Conservation (phyloP, 2,329 filamentous ascomycete genomes). For the Penicillium sp. region DNA sequence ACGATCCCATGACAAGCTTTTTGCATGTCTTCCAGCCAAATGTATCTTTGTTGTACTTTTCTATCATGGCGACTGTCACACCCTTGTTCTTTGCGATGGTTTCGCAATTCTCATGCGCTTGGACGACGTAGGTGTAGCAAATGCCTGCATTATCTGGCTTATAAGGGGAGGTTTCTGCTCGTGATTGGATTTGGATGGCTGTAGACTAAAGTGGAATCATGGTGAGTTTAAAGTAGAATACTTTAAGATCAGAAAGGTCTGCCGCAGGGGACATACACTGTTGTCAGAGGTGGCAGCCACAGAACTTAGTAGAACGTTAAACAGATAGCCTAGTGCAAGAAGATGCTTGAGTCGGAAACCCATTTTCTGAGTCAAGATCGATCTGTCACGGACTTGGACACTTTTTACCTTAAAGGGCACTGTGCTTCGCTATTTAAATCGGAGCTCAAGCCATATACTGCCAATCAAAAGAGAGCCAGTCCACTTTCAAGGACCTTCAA, state of each 20-base stretch:
- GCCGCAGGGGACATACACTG: too few relatives aligned
- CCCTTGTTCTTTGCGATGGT: constrained; percentile 37
- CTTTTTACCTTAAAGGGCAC: neutral
- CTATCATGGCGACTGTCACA: constrained; percentile 45
- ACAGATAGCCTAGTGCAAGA: neutral
- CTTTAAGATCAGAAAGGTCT: too few relatives aligned
- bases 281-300: neutral
- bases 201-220: neutral
- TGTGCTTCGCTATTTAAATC: neutral
- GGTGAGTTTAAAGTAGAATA: neutral
- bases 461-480: too few relatives aligned
- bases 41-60: constrained; percentile 46
- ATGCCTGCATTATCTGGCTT: constrained; percentile 32
- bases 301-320: neutral
- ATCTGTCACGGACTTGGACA: neutral
- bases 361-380: neutral
- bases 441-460: neutral
- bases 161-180: neutral
- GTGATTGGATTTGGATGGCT: neutral
- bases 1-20: constrained; percentile 30
- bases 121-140: constrained; percentile 44
- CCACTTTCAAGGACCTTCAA: neutral
- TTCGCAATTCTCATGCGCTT: constrained; percentile 40
- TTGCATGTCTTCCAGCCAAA: constrained; percentile 52
- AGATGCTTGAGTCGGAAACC: neutral